phyloP scores from a whole-genome alignment of 202 grass and related monocot genomes.

The Hordeum pubiflorum region DNA sequence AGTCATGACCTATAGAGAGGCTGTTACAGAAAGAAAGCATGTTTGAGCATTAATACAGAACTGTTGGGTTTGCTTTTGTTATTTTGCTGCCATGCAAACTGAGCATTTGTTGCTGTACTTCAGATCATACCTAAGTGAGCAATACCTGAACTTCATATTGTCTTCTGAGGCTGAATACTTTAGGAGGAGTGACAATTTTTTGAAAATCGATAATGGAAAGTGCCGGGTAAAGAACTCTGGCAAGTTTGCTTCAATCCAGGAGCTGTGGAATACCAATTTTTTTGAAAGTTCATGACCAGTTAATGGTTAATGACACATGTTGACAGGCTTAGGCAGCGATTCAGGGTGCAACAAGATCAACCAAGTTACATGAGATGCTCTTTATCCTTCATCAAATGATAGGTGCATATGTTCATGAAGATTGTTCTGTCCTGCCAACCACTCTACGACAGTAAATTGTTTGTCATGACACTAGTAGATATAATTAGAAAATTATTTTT shows the following conservation, averaged over 20 bases:
- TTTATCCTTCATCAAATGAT: not conserved
- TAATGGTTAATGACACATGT: not conserved
- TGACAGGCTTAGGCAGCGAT: not conserved
- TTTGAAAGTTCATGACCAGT: not conserved
- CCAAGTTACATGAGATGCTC: not conserved
- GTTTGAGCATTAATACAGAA: not conserved
- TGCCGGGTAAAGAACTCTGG: not conserved
- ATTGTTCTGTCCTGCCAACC: not conserved
- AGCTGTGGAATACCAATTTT: not conserved
- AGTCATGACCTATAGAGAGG: not conserved
- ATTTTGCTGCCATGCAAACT: not conserved
- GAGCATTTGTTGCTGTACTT: slow-evolving; percentile 6
- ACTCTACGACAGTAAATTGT: not conserved
- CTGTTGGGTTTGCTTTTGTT: not conserved
- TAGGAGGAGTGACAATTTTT: not conserved
- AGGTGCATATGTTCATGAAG: not conserved
- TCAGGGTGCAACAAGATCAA: not conserved
- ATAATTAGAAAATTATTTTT: not conserved
- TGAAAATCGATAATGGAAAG: not conserved
- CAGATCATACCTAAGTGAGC: not conserved
- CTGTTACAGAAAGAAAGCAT: not conserved
- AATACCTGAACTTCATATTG: not conserved
- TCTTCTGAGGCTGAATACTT: not conserved
- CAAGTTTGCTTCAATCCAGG: not conserved
- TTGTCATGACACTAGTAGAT: not conserved